Conservation (phyloP, 2,329 filamentous ascomycete species). For the Fusarium sacchari region DNA sequence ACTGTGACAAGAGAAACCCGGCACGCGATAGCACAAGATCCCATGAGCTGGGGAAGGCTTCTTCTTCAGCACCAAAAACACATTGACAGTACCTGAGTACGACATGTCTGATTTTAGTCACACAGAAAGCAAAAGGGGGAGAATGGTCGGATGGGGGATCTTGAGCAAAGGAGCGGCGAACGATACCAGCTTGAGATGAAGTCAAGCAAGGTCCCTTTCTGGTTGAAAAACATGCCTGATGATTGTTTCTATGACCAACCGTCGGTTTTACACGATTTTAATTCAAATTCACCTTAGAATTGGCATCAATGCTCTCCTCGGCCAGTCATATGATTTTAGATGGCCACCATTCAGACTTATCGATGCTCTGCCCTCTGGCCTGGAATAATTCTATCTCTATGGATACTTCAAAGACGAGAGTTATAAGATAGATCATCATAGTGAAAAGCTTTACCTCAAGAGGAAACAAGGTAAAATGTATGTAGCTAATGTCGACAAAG, state of each 20-base stretch:
- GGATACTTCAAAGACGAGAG: conserved; percentile 7
- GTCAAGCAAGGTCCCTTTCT: neutral
- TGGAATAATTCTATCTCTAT: conserved; percentile 15
- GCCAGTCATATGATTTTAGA: neutral
- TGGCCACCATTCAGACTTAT: neutral
- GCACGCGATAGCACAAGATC: neutral
- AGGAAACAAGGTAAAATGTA: neutral
- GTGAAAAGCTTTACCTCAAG: conserved; percentile 9
- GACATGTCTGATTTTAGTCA: neutral
- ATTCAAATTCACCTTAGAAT: neutral
- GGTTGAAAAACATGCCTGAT: neutral
- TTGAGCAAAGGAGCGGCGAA: neutral
- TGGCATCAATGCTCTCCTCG: neutral
- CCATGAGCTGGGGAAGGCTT: neutral
- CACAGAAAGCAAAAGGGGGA: neutral
- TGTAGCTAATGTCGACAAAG: neutral
- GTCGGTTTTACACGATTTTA: neutral
- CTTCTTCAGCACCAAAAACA: neutral
- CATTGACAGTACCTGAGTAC: neutral
- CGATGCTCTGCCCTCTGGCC: neutral
- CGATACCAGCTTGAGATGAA: neutral
- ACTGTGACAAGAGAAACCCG: neutral
- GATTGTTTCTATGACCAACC: neutral
- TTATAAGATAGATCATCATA: neutral
- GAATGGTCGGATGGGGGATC: neutral